These are phyloP conservation scores for Rhodosporidiobolus sp. DNA, from an alignment of 768 basidiomycete genomes.

Conservation along the genomic window DNA sequence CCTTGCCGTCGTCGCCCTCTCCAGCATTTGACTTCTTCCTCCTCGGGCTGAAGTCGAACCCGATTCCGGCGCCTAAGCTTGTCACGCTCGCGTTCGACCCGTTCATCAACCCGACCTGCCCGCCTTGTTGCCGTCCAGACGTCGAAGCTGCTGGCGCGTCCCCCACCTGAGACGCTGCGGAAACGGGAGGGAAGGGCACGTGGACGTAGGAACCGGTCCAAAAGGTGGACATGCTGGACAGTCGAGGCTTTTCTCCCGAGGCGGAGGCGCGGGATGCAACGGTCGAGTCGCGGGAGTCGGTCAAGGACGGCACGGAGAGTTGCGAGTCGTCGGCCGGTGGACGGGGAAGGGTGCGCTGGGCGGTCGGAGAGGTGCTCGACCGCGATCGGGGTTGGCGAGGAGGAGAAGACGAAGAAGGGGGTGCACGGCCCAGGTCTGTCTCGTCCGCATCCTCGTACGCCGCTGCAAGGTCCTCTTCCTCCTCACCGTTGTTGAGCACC, in stretches of 20 bases:
- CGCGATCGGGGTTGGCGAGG: not conserved
- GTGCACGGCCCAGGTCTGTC: not conserved
- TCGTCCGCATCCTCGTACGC: constrained; percentile 8
- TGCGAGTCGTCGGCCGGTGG: not conserved
- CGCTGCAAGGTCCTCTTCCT: not conserved
- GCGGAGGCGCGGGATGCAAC: not conserved
- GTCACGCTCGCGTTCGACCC: constrained; percentile 3
- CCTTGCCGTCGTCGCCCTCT: not conserved
- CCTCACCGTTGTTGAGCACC: not conserved
- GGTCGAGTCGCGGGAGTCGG: not conserved
- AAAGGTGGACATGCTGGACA: not conserved
- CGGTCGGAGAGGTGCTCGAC: constrained; percentile 1
- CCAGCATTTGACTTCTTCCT: not conserved
- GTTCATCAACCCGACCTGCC: not conserved
- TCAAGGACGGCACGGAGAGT: not conserved
- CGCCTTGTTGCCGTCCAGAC: not conserved
- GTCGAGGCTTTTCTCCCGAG: not conserved
- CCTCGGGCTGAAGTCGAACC: constrained; percentile 16
- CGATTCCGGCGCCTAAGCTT: not conserved
- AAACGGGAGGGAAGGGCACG: not conserved
- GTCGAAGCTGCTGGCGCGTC: not conserved
- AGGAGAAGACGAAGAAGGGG: not conserved
- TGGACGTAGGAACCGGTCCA: constrained; percentile 20
- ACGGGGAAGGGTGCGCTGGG: not conserved
- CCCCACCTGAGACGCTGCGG: not conserved